Conservation (phyloP, 306 rosid genomes). For the Cicer judaicum region DNA sequence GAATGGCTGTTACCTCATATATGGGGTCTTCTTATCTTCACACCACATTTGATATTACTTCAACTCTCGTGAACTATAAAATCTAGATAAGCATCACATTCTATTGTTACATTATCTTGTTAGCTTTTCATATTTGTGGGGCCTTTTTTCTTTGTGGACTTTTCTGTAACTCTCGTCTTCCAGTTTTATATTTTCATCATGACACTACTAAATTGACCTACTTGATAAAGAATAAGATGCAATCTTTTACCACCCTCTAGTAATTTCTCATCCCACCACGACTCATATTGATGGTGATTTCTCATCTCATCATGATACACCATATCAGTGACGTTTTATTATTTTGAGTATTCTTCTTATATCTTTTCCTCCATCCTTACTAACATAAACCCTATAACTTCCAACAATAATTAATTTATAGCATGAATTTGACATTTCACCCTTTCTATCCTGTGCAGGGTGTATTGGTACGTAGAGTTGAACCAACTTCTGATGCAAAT, state of each 20-base stretch:
- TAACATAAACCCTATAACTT: slow-evolving; percentile 9
- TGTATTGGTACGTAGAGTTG: slow-evolving; percentile 87
- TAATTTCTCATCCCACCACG: slow-evolving; percentile 4
- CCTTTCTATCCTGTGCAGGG: slow-evolving; percentile 64
- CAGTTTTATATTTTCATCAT: background rate
- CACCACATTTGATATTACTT: slow-evolving; percentile 1
- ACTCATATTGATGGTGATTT: background rate
- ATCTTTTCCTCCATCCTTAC: background rate
- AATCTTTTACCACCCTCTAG: background rate
- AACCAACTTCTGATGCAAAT: slow-evolving; percentile 91
- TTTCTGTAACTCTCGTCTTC: background rate
- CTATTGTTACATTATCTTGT: slow-evolving; percentile 20
- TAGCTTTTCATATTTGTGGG: slow-evolving; percentile 12
- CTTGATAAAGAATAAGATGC: background rate
- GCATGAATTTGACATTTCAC: slow-evolving; percentile 38
- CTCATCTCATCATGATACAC: slow-evolving; percentile 5
- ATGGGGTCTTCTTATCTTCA: slow-evolving; percentile 8
- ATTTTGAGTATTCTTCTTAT: background rate
- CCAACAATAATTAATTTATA: slow-evolving; percentile 10
- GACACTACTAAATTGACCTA: background rate
- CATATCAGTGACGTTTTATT: background rate
- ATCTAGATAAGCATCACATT: slow-evolving; percentile 4
- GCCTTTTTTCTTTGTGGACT: background rate
- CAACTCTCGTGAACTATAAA: background rate
- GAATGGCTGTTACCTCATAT: slow-evolving; percentile 4